Conservation (phyloP, 164 flowering plant species). For the Chimonanthus praecox region DNA sequence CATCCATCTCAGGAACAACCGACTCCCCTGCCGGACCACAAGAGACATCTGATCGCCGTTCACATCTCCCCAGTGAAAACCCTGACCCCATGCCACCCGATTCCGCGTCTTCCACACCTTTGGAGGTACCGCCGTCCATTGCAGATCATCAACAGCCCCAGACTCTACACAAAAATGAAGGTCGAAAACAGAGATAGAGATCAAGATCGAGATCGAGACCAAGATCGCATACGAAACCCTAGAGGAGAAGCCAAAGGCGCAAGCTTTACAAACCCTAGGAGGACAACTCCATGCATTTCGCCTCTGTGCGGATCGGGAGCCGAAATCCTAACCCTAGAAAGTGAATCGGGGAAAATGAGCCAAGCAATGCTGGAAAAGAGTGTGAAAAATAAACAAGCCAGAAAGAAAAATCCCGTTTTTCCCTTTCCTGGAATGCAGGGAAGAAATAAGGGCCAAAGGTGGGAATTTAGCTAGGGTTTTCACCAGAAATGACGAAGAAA, state of each 20-base stretch:
- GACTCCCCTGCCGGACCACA: not conserved
- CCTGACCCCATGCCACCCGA: not conserved
- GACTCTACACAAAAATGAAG: not conserved
- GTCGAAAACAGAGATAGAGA: not conserved
- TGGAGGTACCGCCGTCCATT: not conserved
- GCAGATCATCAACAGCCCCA: not conserved
- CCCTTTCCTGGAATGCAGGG: not conserved
- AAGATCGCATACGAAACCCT: not conserved
- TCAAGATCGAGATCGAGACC: not conserved
- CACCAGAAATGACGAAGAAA: not conserved
- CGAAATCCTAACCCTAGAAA: constrained; percentile 2
- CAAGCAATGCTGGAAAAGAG: not conserved
- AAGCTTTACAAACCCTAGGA: not conserved
- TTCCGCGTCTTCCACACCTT: not conserved
- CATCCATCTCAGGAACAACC: not conserved
- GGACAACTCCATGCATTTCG: not conserved
- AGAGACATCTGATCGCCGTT: not conserved
- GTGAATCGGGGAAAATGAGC: not conserved
- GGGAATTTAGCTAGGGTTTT: not conserved
- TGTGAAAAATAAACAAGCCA: no score
- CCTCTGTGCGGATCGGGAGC: not conserved
- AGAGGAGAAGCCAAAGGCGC: not conserved
- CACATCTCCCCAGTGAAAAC: not conserved
- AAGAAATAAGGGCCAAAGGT: not conserved
- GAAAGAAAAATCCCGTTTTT: not conserved